Conservation (phyloP, 345 rosid species). For the Turritis glabra region DNA sequence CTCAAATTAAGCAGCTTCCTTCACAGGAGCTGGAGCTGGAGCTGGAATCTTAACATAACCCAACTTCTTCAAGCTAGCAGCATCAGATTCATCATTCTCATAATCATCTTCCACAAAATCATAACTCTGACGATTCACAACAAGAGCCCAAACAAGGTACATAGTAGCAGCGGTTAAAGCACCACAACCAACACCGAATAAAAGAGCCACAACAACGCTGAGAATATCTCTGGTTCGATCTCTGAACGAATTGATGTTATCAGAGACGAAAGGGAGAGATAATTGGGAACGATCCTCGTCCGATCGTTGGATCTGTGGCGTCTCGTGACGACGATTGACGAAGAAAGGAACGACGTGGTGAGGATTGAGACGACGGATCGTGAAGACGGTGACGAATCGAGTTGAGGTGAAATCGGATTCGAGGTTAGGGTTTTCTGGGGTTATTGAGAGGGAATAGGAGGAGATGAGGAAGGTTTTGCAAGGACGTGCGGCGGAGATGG, state of each 20-base stretch:
- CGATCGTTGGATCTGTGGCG: slow-evolving; percentile 13
- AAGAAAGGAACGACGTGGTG: slow-evolving; percentile 18
- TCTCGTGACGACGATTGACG: slow-evolving; percentile 31
- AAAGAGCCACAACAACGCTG: slow-evolving; percentile 79
- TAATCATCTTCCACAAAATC: slow-evolving; percentile 34
- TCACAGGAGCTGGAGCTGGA: slow-evolving; percentile 25
- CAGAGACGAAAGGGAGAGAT: slow-evolving; percentile 40
- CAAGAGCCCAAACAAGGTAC: slow-evolving; percentile 84
- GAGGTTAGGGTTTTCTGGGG: slow-evolving; percentile 52
- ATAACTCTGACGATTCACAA: slow-evolving; percentile 45
- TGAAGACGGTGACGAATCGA: slow-evolving; percentile 61
- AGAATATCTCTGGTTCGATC: slow-evolving; percentile 86
- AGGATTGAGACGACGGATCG: slow-evolving; percentile 51
- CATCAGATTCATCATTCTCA: slow-evolving; percentile 47
- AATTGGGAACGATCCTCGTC: slow-evolving; percentile 21
- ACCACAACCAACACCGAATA: slow-evolving; percentile 94
- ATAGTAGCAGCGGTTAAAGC: slow-evolving; percentile 88
- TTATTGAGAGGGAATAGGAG: slow-evolving; percentile 68
- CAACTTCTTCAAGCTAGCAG: slow-evolving; percentile 62
- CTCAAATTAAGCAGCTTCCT: slow-evolving; percentile 22
- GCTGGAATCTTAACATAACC: slow-evolving; percentile 77
- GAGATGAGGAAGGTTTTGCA: slow-evolving; percentile 64
- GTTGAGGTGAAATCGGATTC: slow-evolving; percentile 44
- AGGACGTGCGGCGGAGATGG: slow-evolving; percentile 43
- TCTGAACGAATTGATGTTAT: slow-evolving; percentile 58